Conservation (phyloP, 768 basidiomycete genomes). For the Kwoniella bestiolae region DNA sequence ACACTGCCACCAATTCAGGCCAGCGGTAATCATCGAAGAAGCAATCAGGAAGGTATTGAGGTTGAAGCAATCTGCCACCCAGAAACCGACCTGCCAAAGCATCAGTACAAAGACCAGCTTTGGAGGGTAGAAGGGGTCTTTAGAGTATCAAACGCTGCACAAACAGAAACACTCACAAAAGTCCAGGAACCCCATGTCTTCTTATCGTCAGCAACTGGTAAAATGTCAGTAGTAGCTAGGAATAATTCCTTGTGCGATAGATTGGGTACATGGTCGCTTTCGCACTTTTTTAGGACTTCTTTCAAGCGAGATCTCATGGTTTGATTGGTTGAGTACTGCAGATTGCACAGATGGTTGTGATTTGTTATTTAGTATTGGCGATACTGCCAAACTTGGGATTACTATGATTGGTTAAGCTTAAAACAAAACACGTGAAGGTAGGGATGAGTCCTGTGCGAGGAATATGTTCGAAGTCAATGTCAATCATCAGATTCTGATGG, state of each 20-base stretch:
- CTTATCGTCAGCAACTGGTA: conserved; percentile 69
- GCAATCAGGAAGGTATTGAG: conserved; percentile 57
- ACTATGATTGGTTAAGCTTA: too few species aligned
- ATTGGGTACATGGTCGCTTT: conserved; percentile 65
- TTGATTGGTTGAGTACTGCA: neutral
- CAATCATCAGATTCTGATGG: too few species aligned
- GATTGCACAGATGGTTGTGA: neutral
- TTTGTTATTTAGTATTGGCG: neutral
- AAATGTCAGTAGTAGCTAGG: conserved; percentile 70
- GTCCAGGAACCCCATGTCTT: conserved; percentile 71
- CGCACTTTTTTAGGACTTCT: conserved; percentile 51
- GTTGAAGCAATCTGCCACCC: conserved; percentile 73
- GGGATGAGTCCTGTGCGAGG: too few species aligned
- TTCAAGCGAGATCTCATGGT: neutral
- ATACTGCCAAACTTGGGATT: too few species aligned
- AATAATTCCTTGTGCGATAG: conserved; percentile 66
- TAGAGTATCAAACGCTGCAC: conserved; percentile 28
- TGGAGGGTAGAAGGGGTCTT: neutral
- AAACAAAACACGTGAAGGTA: too few species aligned
- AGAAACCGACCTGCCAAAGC: conserved; percentile 60
- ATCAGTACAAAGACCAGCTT: neutral
- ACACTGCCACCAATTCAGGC: conserved; percentile 48
- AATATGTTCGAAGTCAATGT: too few species aligned
- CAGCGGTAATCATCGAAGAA: conserved; percentile 49
- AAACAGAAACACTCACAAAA: conserved; percentile 68